phyloP scores from a whole-genome alignment of 2,329 filamentous ascomycete species.

The Keithomyces neogunnii region DNA sequence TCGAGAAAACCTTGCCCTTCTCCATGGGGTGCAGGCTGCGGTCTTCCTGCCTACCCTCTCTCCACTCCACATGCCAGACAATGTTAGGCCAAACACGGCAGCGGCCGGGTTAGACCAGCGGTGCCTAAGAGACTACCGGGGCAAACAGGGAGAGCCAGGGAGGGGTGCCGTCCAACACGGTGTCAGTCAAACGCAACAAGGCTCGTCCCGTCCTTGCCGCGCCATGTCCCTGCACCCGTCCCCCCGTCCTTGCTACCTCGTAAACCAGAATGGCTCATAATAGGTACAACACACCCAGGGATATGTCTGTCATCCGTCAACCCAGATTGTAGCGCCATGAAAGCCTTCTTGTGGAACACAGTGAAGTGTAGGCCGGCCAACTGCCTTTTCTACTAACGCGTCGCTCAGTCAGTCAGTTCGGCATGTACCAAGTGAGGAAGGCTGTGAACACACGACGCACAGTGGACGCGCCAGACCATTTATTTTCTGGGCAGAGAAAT shows the following conservation, averaged over 20 bases:
- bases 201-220: constrained; percentile 26
- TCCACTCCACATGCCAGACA: background rate
- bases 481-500: too few species aligned
- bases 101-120: background rate
- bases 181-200: constrained; percentile 16
- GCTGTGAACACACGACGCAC: too few species aligned
- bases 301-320: background rate
- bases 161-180: background rate
- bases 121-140: background rate
- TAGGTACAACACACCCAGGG: background rate
- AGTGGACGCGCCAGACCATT: too few species aligned
- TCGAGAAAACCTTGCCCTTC: background rate
- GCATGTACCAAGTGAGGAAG: too few species aligned
- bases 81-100: background rate
- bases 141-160: background rate
- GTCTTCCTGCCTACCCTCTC: background rate
- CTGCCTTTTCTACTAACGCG: too few species aligned
- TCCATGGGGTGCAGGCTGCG: background rate
- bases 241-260: background rate
- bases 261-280: background rate
- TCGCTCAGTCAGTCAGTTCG: too few species aligned
- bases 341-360: background rate
- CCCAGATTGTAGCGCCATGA: background rate
- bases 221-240: constrained; percentile 7
- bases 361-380: too few species aligned